phyloP scores from a whole-genome alignment of 495 filamentous ascomycete species.

The Thozetella sp. region DNA sequence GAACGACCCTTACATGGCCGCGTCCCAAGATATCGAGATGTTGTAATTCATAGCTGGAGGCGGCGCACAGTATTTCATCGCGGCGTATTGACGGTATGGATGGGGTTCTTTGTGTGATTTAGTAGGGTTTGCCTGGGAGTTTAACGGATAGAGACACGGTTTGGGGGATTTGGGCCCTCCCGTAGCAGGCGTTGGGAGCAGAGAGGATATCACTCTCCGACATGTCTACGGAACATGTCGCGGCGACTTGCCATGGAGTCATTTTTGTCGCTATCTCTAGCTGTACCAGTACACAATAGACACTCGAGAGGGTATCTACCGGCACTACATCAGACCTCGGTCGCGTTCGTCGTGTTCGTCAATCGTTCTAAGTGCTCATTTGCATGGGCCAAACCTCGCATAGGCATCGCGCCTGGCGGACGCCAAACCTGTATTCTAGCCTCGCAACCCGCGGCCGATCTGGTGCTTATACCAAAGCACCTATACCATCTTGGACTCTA shows the following conservation, averaged over 20 bases:
- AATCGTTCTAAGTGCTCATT: too few species aligned
- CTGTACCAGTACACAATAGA: background rate
- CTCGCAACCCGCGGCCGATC: too few species aligned
- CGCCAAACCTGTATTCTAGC: background rate
- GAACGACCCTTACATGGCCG: background rate
- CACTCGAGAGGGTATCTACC: background rate
- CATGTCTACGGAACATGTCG: too few species aligned
- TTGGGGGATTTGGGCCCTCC: background rate
- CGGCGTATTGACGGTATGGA: conserved; percentile 6
- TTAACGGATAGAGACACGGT: background rate
- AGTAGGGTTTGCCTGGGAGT: conserved; percentile 4
- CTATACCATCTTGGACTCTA: too few species aligned
- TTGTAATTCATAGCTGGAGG: conserved; percentile 9
- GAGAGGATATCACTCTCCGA: background rate
- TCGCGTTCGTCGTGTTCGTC: background rate
- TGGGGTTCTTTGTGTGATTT: background rate
- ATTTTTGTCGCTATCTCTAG: background rate
- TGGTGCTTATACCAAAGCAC: too few species aligned
- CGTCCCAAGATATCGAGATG: conserved; percentile 30
- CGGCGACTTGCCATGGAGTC: background rate
- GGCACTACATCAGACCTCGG: background rate
- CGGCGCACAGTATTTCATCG: background rate
- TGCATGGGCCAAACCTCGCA: too few species aligned
- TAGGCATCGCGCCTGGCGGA: background rate
- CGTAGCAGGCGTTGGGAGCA: background rate